Base-by-base conservation (phyloP, 495 filamentous ascomycete genomes). In the Xylaria flabelliformis region DNA sequence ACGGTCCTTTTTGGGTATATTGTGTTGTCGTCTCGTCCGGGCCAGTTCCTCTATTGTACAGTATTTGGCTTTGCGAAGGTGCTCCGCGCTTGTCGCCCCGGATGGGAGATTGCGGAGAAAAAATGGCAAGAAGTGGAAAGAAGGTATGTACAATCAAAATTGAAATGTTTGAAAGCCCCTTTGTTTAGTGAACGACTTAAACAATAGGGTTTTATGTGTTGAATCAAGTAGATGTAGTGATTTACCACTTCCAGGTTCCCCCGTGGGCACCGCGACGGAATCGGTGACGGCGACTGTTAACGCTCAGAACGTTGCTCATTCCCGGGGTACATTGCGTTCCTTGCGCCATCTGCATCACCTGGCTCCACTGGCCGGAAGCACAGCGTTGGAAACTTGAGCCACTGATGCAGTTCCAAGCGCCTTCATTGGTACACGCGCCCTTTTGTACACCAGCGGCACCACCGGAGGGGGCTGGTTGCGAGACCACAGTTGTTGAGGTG, bases 361-460 rank as follows among this genome's bases (percentile, higher is more conserved):
- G 75, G 12, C 89, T 86, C 91, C 91, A 92, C 42, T 77, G 67
- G 8, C 91, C 91, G 32, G 81, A 85, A 13, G 90, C 91, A 72
- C 91, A 93, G 72, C 90, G 85, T 78, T 90, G 88, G 83, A 87
- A 93, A 19, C 84, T 82, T 9, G 79, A 82, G 66, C 90, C 91
- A 36, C 76, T 82, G 44, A 91, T 58, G 78, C 91, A 93, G 82
- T 91, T 91, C 90, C 90, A 92, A 53, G 79, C 75, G 66, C 86
- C 87, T 75, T 90, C 88, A 53, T 79, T 58, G 32, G 76, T 81
- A 83, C 88, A 90, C 32, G 86, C 83, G 8, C 75, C 71, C 1
- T 78, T 62, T 50, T 78, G 70, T 19, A 56, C 67, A 32, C 75
- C 75, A 32, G 58, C 19, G 4, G 56, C 69, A n/a, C 64, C 53